A percentile compares a stretch with the other conserved stretches of the same genome.
Conservation (phyloP, 2,329 filamentous ascomycete species). For the Scortechinia acanthostroma region DNA sequence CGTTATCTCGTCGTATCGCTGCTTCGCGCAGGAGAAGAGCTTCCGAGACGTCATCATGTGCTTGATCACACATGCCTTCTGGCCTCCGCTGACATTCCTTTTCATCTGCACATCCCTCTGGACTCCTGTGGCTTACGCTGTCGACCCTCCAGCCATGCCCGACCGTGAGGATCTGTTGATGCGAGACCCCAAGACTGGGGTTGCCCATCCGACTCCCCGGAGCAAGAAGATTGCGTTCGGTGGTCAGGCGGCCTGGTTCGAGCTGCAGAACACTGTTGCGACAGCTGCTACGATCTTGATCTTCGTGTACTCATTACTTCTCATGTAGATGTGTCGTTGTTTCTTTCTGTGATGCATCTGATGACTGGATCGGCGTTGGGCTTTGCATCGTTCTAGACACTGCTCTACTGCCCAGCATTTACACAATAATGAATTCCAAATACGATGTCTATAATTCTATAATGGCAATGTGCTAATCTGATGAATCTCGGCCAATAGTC, state of each 20-base stretch:
- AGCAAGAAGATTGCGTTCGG: conserved; percentile 48
- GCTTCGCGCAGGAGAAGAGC: conserved; percentile 27
- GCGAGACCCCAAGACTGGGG: conserved; percentile 42
- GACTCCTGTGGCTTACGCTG: conserved; percentile 52
- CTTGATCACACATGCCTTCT: conserved; percentile 52
- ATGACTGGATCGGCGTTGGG: no score
- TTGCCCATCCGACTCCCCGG: conserved; percentile 36
- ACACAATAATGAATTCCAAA: no score
- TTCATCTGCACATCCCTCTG: conserved; percentile 45
- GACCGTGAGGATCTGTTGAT: conserved; percentile 47
- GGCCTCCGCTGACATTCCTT: conserved; percentile 51
- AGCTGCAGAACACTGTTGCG: conserved; percentile 41
- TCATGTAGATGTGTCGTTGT: neutral
- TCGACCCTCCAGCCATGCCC: conserved; percentile 49
- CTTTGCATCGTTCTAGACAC: no score
- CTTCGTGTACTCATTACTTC: conserved; percentile 29
- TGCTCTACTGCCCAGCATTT: no score
- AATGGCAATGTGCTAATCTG: no score
- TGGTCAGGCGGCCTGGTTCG: conserved; percentile 44
- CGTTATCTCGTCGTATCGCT: conserved; percentile 39
- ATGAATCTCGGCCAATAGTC: no score
- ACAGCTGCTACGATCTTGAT: conserved; percentile 39
- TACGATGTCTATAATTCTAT: no score
- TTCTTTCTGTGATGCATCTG: conserved; percentile 15
- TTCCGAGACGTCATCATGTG: conserved; percentile 34